These are phyloP conservation scores for Mycena olivaceomarginata DNA, from an alignment of 768 basidiomycete species.

Conservation along the genomic window DNA sequence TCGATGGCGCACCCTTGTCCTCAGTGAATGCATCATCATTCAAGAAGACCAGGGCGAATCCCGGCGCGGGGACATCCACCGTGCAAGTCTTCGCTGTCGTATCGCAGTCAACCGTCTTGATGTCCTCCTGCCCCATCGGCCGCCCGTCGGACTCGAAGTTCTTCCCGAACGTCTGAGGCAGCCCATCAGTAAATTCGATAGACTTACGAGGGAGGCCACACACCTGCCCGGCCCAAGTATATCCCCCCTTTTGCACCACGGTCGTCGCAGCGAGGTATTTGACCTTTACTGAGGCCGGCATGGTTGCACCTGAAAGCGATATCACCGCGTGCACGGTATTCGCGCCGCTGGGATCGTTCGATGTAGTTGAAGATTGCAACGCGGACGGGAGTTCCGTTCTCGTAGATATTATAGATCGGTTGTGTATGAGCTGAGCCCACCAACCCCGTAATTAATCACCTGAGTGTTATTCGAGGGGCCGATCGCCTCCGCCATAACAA, in stretches of 20 bases:
- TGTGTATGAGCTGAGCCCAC: constrained; percentile 68
- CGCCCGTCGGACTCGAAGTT: constrained; percentile 61
- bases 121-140: constrained; percentile 51
- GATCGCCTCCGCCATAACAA: constrained; percentile 82
- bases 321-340: constrained; percentile 72
- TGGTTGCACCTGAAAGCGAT: constrained; percentile 61
- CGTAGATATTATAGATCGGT: constrained; percentile 85
- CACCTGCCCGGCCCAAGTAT: constrained; percentile 88
- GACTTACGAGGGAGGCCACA: constrained; percentile 20
- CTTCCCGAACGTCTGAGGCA: constrained; percentile 73
- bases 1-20: constrained; percentile 13
- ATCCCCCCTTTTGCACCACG: constrained; percentile 76
- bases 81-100: constrained; percentile 66
- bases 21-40: constrained; percentile 60
- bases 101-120: constrained; percentile 68
- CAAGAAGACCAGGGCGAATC: constrained; percentile 86
- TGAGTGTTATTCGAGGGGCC: constrained; percentile 78
- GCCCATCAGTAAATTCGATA: not conserved
- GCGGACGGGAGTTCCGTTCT: constrained; percentile 64
- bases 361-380: constrained; percentile 82
- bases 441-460: constrained; percentile 77
- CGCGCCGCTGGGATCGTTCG: constrained; percentile 72
- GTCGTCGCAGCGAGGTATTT: constrained; percentile 70
- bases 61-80: constrained; percentile 81
- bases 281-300: constrained; percentile 68